A percentile compares a stretch with the other conserved stretches of the same genome.
These are phyloP conservation scores for Nannochloris sp. DNA, from an alignment of 139 green algal genomes.

Conservation along the genomic window DNA sequence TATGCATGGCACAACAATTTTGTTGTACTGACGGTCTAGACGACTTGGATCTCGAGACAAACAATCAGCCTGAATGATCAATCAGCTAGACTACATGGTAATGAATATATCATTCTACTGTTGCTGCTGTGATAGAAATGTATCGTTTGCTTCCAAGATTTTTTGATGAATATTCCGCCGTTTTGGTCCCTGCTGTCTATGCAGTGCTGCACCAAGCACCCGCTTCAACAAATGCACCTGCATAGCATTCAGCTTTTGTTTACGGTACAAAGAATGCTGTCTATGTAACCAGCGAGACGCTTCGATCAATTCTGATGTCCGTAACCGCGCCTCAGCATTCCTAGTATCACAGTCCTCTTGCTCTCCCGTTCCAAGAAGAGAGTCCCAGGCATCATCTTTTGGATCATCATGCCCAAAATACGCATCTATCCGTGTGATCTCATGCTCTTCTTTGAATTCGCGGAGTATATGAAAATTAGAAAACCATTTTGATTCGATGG, in stretches of 20 bases:
- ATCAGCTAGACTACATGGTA: too few relatives aligned
- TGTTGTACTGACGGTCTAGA: too few relatives aligned
- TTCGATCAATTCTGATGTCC: constrained; percentile 10
- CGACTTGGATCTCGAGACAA: too few relatives aligned
- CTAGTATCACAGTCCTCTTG: not conserved
- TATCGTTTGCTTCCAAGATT: not conserved
- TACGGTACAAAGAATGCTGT: constrained; percentile 9
- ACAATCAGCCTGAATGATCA: too few relatives aligned
- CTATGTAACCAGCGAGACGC: constrained; percentile 9
- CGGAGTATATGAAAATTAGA: constrained; percentile 10
- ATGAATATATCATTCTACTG: not conserved
- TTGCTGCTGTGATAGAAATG: not conserved
- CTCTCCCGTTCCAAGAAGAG: not conserved
- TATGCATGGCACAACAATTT: too few relatives aligned
- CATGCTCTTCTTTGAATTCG: constrained; percentile 13
- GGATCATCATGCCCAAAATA: not conserved
- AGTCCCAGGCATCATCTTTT: not conserved
- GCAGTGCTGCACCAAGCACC: not conserved
- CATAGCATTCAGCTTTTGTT: constrained; percentile 15
- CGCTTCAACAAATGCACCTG: constrained; percentile 4
- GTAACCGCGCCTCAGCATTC: too few relatives aligned
- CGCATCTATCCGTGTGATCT: not conserved
- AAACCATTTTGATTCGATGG: constrained; percentile 18
- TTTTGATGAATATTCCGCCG: not conserved
- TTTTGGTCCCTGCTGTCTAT: not conserved